Evolutionary conservation across 1,284 basidiomycete species (phyloP).

Genomic region (Garcileccinum viscosum): DNA sequence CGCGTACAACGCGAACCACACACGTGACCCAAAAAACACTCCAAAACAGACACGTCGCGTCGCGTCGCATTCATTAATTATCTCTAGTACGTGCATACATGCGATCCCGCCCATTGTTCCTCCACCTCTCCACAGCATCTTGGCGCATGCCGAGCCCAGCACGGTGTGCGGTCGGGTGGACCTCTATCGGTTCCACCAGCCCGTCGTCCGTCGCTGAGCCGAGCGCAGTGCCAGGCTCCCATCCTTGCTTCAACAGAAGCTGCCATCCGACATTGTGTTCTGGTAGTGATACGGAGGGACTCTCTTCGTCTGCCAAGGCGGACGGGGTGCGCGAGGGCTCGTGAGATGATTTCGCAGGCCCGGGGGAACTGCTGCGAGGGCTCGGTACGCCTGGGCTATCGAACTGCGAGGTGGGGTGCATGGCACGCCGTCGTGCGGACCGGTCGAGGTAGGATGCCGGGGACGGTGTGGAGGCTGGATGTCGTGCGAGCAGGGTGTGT

Average conservation of each 20-base stretch:
- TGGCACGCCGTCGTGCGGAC: constrained; percentile 67
- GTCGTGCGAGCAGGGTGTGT: constrained; percentile 59
- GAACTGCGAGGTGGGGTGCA: constrained; percentile 55
- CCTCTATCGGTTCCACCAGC: constrained; percentile 62
- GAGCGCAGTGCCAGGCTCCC: constrained; percentile 69
- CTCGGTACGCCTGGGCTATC: constrained; percentile 52
- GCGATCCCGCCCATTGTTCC: not conserved
- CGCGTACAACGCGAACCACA: constrained; percentile 44
- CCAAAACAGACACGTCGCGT: constrained; percentile 45
- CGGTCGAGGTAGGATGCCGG: constrained; percentile 61
- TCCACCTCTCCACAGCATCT: constrained; percentile 34
- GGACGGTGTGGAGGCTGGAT: constrained; percentile 21
- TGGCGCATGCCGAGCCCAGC: constrained; percentile 58
- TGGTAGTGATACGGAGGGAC: constrained; percentile 49
- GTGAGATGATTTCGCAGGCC: constrained; percentile 7
- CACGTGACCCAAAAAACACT: constrained; percentile 39
- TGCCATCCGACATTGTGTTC: constrained; percentile 70
- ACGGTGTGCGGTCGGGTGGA: constrained; percentile 48
- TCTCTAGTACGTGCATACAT: constrained; percentile 1
- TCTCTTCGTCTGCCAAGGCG: constrained; percentile 35
- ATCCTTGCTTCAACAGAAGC: constrained; percentile 74
- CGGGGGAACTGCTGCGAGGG: constrained; percentile 33
- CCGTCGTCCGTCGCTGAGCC: constrained; percentile 45
- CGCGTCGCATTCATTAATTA: constrained; percentile 9
- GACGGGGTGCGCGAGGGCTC: constrained; percentile 21